Base-by-base conservation (phyloP, 2,329 filamentous ascomycete species). In the Ceratocystis colombiana region DNA sequence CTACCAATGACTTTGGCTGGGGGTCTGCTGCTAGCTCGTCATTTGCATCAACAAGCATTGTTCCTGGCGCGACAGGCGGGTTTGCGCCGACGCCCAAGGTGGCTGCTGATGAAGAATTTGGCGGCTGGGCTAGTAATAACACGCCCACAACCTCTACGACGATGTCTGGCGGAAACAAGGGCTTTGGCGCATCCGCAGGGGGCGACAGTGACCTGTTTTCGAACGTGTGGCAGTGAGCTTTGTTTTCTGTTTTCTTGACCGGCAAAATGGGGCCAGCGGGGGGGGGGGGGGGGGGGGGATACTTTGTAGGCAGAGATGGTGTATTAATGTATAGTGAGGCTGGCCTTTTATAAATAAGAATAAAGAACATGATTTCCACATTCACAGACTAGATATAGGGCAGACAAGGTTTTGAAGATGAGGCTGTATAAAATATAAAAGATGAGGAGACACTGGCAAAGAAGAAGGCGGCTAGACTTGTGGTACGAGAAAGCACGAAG, bases 71-170 rank as follows among this genome's bases (percentile, higher is more conserved):
- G 0, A 81, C 81, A 70, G 87, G 87, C 28, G 87, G 87, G 5
- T 88, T 89, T 75, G 82, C 79, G 64, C 73, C 79, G 65, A 77
- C 79, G 50, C 85, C 89, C 28, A 87, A 88, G 72, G 88, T 96
- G 1, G 82, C 88, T 45, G 88, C 89, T 0, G 93, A 97, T 71
- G 93, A 97, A 75, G 93, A 97, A 73, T 97, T 96, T 77, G 93
- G 93, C 22, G 92, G 93, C 12, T 97, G 93, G 93, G 86, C 89
- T 61, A 95, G 90, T 80, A 77, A 87, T 82, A 72, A 82, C 70
- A 72, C 78, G 22, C 74, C 73, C 55, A 75, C 74, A 62, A 75
- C 75, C 28, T 73, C 76, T 33, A 15, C 76, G 62, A 83, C 88
- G 76, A 78, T 86, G 44, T 77, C 81, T 30, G 77, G 80, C 25